Evolutionary conservation across 176 grass and related monocot genomes (phyloP), one percentile per base, ranked within the genome.

Genomic region (Cenchrus americanus): DNA sequence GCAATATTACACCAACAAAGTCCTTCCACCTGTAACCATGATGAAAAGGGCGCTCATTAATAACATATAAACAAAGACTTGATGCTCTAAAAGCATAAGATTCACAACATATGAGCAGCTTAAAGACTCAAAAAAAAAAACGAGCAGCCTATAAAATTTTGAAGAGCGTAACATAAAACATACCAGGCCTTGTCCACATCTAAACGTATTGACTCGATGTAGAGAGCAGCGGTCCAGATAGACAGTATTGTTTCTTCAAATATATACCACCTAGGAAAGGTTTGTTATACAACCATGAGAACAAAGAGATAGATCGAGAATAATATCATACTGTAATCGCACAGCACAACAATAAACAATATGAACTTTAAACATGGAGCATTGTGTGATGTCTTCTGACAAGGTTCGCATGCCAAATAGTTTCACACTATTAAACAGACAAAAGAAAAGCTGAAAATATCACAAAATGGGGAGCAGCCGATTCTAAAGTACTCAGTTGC

Each of bases 221-320:
- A 97, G 61, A 97, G 80, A 64, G 86, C 84, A 79, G 66, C 89
- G 55, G 94, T 97, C 94, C 94, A 97, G 49, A 76, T 72, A 86
- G 69, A 88, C 53, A 97, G 79, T 61, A 93, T 80, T 73, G 91
- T 88, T 86, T 97, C 91, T 83, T 87, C 87, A 82, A 97, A 93
- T 89, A 92, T 92, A 62, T 97, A 97, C 94, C 94, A 97, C 89
- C 93, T 93, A 78, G 54, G 76, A 86, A 77, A 88, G 54, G 73
- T 69, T 43, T 57, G 52, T 87, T 61, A 52, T 23, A 72, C 59
- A 87, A 79, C 32, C 30, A 8, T 85, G 73, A 83, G 57, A 77
- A 76, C 80, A 68, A 57, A 69, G 24, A 73, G 24, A 73, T 60
- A 5, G 44, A 40, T 48, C 18, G 68, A 64, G 12, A 41, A 67